Base-by-base conservation (phyloP, 108 stramenopile species). In the Stephanodiscus triporus region DNA sequence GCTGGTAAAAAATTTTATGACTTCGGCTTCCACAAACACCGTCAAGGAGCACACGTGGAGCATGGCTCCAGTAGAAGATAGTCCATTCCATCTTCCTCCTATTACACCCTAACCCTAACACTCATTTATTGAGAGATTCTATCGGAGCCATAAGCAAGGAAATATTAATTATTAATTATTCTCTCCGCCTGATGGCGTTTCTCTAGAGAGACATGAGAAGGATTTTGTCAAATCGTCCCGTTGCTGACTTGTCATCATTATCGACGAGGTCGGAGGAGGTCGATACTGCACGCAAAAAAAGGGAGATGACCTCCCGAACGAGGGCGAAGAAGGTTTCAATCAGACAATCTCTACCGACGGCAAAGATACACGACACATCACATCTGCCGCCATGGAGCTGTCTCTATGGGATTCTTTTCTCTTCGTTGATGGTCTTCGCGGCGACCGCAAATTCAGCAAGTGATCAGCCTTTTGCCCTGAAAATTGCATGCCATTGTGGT, bases 351-450 rank as follows among this genome's bases (percentile, higher is more conserved):
- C 20, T 55, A 1, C 20, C 23, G 1, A 55, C 23, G 54, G 22
- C 6, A 2, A 24, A 55, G 23, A 19, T 11, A 32, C 1, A 4
- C 7, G 9, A 57, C 30, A 26, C 16, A 26, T 26, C 56, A 10
- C 2, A 57, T 53, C 4, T 20, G 27, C 56, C 29, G 29, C 56
- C 56, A 57, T 29, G 56, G 29, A 57, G 51, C 56, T 56, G 23
- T 4, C 30, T 30, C 30, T 57, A 29, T 57, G 29, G 2, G 51
- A 0, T 57, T 29, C 10, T 32, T 57, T 30, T 57, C 29, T 57
- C 29, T 29, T 11, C 56, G 3, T 32, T 57, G 23, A 22, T 24
- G 20, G 51, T 53, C 10, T 14, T 32, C 14, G 32, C 13, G 29
- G 0, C 56, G 2, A 57, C 24, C 10, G 5, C 27, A 24, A 30